These are phyloP conservation scores for Neoscytalidium dimidiatum DNA, from an alignment of 2,329 filamentous ascomycete genomes.

Conservation along the genomic window DNA sequence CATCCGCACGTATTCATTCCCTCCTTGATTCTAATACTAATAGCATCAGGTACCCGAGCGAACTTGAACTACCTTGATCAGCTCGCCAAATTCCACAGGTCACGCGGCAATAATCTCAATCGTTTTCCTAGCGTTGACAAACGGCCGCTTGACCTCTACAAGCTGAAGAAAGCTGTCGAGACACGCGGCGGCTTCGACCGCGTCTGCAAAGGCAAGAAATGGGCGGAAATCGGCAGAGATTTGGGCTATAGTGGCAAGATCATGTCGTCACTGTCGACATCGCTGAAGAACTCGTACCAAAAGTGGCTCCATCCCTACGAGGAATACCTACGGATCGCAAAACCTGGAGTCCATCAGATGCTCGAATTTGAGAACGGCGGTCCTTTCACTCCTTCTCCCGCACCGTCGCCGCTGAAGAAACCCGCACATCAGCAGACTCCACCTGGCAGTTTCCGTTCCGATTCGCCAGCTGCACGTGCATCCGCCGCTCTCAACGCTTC, in stretches of 20 bases:
- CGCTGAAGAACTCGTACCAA: constrained; percentile 96
- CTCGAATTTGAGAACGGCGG: constrained; percentile 91
- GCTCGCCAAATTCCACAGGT: constrained; percentile 93
- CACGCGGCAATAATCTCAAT: constrained; percentile 91
- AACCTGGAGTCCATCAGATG: constrained; percentile 95
- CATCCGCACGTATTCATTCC: background rate
- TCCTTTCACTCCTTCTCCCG: constrained; percentile 77
- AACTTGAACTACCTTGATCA: constrained; percentile 97
- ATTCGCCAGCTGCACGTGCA: constrained; percentile 65
- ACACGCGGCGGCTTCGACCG: constrained; percentile 91
- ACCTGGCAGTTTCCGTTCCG: constrained; percentile 22
- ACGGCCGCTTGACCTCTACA: constrained; percentile 91
- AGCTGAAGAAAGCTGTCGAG: constrained; percentile 95
- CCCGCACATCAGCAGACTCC: constrained; percentile 49
- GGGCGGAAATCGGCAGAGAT: constrained; percentile 97
- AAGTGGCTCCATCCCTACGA: constrained; percentile 97
- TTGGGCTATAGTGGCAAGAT: constrained; percentile 98
- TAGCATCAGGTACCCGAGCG: constrained; percentile 76
- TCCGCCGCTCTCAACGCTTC: constrained; percentile 59
- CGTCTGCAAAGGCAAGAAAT: constrained; percentile 97
- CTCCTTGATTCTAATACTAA: constrained; percentile 1
- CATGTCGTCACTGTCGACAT: constrained; percentile 97
- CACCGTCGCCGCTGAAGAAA: constrained; percentile 71
- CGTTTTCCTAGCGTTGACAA: constrained; percentile 97
- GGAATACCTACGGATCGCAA: constrained; percentile 86